Base-by-base conservation (phyloP, 2,329 filamentous ascomycete species). In the Xylaria arbuscula region DNA sequence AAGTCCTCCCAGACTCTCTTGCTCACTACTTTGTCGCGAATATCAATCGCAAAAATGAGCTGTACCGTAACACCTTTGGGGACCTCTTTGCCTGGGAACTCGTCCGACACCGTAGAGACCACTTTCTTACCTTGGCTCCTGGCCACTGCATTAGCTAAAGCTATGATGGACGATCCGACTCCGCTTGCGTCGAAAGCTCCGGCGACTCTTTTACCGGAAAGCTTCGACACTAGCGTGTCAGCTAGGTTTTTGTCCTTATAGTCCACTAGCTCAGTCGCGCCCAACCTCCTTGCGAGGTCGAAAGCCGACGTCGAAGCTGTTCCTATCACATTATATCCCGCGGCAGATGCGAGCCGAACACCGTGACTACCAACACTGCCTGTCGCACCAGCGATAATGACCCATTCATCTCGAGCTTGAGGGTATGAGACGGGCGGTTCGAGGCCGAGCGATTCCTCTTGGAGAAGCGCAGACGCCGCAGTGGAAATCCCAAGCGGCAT, bases 281-380 rank as follows among this genome's bases (percentile, higher is more conserved):
- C 83, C 0, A 84, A 75, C 4, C 70, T 69, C 69, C 78, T 79
- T 1, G 80, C 69, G 60, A 78, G 76, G 0, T 76, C 78, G 32
- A 81, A 80, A 67, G 84, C 84, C 62, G 75, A 78, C 1, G 77
- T 72, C 0, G 80, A 81, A 0, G 78, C 77, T 2, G 81, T 83
- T 4, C 79, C 75, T 11, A 84, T 65, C 9, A 86, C 83, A 24
- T 81, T 76, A 64, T 81, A 83, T 2, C 83, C 83, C 4, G 81
- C 79, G 0, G 79, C 78, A 1, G 75, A 72, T 17, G 81, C 80
- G 3, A 85, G 78, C 69, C 85, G 83, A 3, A 85, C 79, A 2
- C 80, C 82, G 55, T 80, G 81, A 70, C 79, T 78, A 3, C 83
- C 83, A 1, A 85, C 83, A 55, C 78, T 80, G 11, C 80, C 80